A percentile compares a stretch with the other conserved stretches of the same genome.
Evolutionary conservation across 768 basidiomycete species (phyloP).

Genomic region (Lactifluus pinguis): DNA sequence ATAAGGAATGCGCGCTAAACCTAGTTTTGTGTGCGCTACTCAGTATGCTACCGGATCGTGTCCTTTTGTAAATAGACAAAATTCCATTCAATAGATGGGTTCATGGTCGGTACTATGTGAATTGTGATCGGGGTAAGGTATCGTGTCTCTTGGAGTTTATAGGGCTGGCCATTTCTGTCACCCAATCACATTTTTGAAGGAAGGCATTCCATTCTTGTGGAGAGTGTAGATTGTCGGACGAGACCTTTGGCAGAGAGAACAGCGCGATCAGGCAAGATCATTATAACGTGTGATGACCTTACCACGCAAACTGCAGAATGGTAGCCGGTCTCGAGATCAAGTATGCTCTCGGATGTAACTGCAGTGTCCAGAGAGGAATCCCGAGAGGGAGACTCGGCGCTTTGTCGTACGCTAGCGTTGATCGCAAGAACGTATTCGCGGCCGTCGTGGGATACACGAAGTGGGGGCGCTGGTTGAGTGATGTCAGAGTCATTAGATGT

Average conservation of each 20-base stretch:
- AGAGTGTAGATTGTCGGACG: conserved; percentile 31
- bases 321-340: conserved; percentile 48
- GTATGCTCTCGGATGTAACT: conserved; percentile 37
- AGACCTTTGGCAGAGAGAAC: conserved; percentile 31
- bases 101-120: neutral
- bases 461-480: conserved; percentile 40
- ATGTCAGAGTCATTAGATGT: conserved; percentile 22
- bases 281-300: conserved; percentile 12
- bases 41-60: neutral
- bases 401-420: conserved; percentile 41
- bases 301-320: conserved; percentile 49
- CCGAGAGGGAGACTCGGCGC: conserved; percentile 23
- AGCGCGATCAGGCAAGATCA: conserved; percentile 1
- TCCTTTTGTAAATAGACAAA: neutral
- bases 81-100: neutral
- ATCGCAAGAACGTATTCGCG: conserved; percentile 39
- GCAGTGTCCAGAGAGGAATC: conserved; percentile 5
- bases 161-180: conserved; percentile 22
- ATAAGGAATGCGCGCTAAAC: conserved; percentile 39
- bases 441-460: conserved; percentile 31
- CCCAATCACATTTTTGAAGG: conserved; percentile 35
- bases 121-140: neutral
- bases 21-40: neutral
- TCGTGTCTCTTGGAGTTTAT: neutral
- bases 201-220: conserved; percentile 39